phyloP scores from a whole-genome alignment of 179 eudicot genomes.

The Spergularia azorica region DNA sequence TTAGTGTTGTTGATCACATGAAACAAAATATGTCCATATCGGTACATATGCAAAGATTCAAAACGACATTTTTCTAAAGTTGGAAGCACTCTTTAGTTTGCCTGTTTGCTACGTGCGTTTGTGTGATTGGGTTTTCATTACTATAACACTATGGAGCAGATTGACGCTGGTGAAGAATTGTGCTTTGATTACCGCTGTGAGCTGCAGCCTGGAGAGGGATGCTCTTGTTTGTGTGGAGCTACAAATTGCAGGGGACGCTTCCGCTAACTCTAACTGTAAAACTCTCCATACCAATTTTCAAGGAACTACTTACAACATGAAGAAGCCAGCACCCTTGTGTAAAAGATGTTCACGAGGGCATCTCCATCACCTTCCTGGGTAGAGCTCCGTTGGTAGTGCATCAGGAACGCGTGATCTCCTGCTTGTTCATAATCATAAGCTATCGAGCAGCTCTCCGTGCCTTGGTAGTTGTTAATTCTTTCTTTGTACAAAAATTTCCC shows the following conservation, averaged over 20 bases:
- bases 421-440: too few species aligned
- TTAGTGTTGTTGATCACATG: too few species aligned
- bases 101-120: background rate
- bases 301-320: background rate
- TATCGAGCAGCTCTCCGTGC: background rate
- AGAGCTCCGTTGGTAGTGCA: slow-evolving; percentile 3
- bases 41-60: too few species aligned
- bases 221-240: slow-evolving; percentile 68
- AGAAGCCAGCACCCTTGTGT: background rate
- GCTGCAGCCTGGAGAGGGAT: slow-evolving; percentile 60
- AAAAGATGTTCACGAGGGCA: background rate
- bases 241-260: slow-evolving; percentile 74
- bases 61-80: background rate
- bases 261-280: slow-evolving; percentile 18
- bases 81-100: background rate
- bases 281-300: slow-evolving; percentile 7
- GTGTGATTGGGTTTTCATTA: background rate
- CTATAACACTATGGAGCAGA: slow-evolving; percentile 45
- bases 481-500: background rate
- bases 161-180: slow-evolving; percentile 78
- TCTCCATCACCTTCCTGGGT: background rate
- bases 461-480: slow-evolving; percentile 17
- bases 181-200: slow-evolving; percentile 60
- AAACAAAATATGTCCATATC: too few species aligned
- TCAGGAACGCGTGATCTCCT: slow-evolving; percentile 4